Base-by-base conservation (phyloP, 2,329 filamentous ascomycete species). In the Fusarium dlaminii region DNA sequence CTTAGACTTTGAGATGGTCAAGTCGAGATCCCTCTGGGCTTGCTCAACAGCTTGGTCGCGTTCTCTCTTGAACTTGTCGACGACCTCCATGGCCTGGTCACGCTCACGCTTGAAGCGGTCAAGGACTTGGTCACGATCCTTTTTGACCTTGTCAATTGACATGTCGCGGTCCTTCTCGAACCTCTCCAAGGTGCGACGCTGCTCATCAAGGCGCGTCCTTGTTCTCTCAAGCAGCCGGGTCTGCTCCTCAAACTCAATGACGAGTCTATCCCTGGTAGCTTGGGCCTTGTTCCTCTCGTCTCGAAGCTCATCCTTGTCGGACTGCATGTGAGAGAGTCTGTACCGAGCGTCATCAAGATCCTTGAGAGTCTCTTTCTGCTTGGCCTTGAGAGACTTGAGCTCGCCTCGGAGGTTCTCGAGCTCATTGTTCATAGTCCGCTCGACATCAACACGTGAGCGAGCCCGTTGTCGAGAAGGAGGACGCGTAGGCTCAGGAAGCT, bases 241-340 rank as follows among this genome's bases (percentile, higher is more conserved):
- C 34, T 75, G 74, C 30, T 76, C 72, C 7, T 76, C 72, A 14
- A 76, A 74, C 30, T 76, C 74, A 5, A 14, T 29, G 8, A 59
- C 69, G 18, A 79, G 73, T 34, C 68, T 75, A 18, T 79, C 77
- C 11, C 68, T 66, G 22, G 74, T 70, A 6, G 74, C 68, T 10
- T 75, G 69, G 8, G 70, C 75, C 67, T 76, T 77, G 70, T 76
- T 77, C 8, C 76, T 70, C 59, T 77, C 77, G 10, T 75, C 60
- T 17, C 73, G 64, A 6, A 79, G 75, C 57, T 79, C 76, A 20
- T 79, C 76, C 32, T 78, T 78, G 61, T 79, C 77, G 22, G 66
- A 73, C n/a, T 79, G 75, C 37, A 77, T 62, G 40, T 51, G 63
- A 7, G 75, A 70, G n/a, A 79, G 68, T 36, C 72, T 68, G 37